Evolutionary conservation across 345 rosid genomes (phyloP).

Genomic region (Citrus trifoliata): DNA sequence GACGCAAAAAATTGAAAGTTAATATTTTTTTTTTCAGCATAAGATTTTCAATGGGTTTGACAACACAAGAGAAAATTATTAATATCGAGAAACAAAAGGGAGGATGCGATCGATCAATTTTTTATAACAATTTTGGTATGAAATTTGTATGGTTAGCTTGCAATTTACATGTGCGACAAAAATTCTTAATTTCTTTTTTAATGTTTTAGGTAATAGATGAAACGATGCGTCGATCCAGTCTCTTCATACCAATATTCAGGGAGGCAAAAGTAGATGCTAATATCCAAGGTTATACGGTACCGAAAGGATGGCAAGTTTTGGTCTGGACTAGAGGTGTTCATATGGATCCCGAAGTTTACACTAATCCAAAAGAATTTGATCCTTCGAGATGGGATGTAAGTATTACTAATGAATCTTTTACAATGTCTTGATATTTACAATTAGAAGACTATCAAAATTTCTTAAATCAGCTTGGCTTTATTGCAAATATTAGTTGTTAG

Average conservation of each 20-base stretch:
- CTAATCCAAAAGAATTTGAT: constrained; percentile 35
- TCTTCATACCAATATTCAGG: constrained; percentile 21
- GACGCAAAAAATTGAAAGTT: too few relatives aligned
- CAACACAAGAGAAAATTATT: too few relatives aligned
- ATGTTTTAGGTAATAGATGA: constrained; percentile 25
- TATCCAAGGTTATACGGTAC: constrained; percentile 37
- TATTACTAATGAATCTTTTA: too few relatives aligned
- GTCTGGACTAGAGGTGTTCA: constrained; percentile 50
- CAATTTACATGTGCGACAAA: not conserved
- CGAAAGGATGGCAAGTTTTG: constrained; percentile 58
- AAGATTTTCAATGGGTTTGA: too few relatives aligned
- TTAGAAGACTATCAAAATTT: too few relatives aligned
- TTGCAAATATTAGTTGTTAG: not conserved
- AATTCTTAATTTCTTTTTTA: not conserved
- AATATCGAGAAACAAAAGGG: too few relatives aligned
- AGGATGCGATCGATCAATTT: too few relatives aligned
- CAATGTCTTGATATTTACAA: not conserved
- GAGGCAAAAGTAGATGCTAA: constrained; percentile 28
- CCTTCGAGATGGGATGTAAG: constrained; percentile 57
- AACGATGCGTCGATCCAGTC: constrained; percentile 19
- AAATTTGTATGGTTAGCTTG: not conserved
- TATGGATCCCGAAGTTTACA: constrained; percentile 34
- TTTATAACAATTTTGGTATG: not conserved
- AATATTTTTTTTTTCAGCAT: too few relatives aligned
- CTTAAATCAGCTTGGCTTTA: not conserved